Percentiles rank a stretch among this genome's conserved stretches.
phyloP scores from a whole-genome alignment of 2,329 filamentous ascomycete species.

The Penicillium sp. region DNA sequence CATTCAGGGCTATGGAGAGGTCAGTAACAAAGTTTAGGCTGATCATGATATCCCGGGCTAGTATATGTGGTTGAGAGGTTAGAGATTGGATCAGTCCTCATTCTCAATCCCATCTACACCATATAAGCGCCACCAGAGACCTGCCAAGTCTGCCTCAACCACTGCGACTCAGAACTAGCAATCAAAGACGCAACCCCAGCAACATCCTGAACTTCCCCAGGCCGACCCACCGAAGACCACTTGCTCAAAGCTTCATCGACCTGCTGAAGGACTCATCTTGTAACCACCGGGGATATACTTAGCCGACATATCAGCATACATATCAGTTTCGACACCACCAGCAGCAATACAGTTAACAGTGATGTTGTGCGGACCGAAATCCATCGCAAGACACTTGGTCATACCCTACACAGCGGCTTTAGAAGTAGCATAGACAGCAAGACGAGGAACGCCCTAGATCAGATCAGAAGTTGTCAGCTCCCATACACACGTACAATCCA shows the following conservation, averaged over 20 bases:
- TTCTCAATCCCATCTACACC: slow-evolving; percentile 4
- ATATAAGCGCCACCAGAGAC: slow-evolving; percentile 24
- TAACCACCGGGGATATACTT: slow-evolving; percentile 22
- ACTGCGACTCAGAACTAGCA: slow-evolving; percentile 24
- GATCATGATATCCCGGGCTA: neutral
- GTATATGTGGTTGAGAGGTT: neutral
- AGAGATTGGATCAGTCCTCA: neutral
- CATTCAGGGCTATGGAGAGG: neutral
- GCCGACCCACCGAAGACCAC: slow-evolving; percentile 22
- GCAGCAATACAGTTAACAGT: slow-evolving; percentile 25
- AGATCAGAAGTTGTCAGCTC: neutral
- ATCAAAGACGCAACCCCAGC: slow-evolving; percentile 20
- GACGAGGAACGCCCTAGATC: slow-evolving; percentile 21
- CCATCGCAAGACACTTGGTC: slow-evolving; percentile 24
- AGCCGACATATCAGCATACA: slow-evolving; percentile 21
- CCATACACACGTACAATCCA: neutral
- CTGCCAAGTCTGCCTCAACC: slow-evolving; percentile 25
- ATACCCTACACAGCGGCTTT: slow-evolving; percentile 24
- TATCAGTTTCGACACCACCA: slow-evolving; percentile 24
- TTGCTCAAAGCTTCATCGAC: slow-evolving; percentile 20
- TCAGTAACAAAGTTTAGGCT: neutral
- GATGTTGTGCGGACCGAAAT: slow-evolving; percentile 22
- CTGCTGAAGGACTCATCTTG: slow-evolving; percentile 16
- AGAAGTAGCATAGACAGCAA: slow-evolving; percentile 22
- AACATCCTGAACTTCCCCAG: slow-evolving; percentile 20